Base-by-base conservation (phyloP, 192 early-diverging fungal genomes). In the Umbelopsis ramanniana region DNA sequence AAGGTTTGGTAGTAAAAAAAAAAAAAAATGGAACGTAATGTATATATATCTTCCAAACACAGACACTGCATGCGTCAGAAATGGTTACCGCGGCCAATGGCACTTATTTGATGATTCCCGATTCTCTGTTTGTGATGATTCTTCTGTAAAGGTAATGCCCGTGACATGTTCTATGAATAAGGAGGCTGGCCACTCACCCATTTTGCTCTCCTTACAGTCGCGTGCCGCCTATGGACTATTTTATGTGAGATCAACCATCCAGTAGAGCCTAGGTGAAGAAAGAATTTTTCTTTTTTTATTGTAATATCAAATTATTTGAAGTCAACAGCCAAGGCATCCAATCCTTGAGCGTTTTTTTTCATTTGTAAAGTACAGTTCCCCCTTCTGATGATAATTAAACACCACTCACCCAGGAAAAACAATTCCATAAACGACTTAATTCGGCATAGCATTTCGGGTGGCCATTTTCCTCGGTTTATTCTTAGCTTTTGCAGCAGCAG, bases 41-140 rank as follows among this genome's bases (percentile, higher is more conserved):
- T 43, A 43, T 11, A 4, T 4, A 43, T 43, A 43, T 43, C 40
- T 43, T 29, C 40, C 40, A 43, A 43, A 43, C 55, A 9, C 23
- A 77, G 76, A 93, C 53, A 91, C 90, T 50, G 90, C 92, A 22
- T 84, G 87, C 75, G 92, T 93, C 26, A 79, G 86, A 19, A 87
- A 87, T 67, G 85, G 86, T 12, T 74, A 84, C 46, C 77, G 86
- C 2, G 82, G 77, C 5, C 82, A 92, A 75, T 97, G 95, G 95
- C 90, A 89, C 72, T 84, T 90, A 66, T 96, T 96, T 86, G 94
- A 97, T 79, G 94, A 95, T 77, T 89, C 93, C 8, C 81, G 88
- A n/a, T 88, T 91, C 33, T 85, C 87, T 2, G 82, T 83, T 2
- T 87, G 80, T 46, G 82, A 84, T 68, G 81, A 87, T 76, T 73